A percentile compares a stretch with the other conserved stretches of the same genome.
These are phyloP conservation scores for Talaromyces verruculosus DNA, from an alignment of 2,329 filamentous ascomycete species.

Conservation along the genomic window DNA sequence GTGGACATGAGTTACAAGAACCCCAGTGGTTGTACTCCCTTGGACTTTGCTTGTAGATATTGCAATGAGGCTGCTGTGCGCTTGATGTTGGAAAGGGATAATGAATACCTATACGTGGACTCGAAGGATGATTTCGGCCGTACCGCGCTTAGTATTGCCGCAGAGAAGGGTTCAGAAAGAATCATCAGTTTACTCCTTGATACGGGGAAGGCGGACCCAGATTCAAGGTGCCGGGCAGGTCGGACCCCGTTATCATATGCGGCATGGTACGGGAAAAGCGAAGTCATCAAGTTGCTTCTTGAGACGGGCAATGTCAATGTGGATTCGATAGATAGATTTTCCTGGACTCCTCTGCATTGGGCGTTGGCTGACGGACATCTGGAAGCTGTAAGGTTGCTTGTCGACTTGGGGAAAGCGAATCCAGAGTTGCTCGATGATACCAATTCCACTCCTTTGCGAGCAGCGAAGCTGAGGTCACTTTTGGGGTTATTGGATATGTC, in stretches of 20 bases:
- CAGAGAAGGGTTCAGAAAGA: neutral
- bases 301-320: neutral
- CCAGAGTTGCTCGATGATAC: neutral
- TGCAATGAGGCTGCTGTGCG: neutral
- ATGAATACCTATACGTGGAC: too few relatives aligned
- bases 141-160: neutral
- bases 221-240: neutral
- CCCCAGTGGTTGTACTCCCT: neutral
- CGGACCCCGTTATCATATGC: neutral
- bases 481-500: neutral
- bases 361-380: neutral
- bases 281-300: neutral
- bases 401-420: neutral
- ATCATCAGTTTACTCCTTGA: neutral
- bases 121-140: too few relatives aligned
- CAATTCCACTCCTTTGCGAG: neutral
- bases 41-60: neutral
- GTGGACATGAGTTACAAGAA: neutral
- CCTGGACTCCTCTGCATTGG: neutral
- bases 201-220: neutral
- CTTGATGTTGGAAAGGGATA: neutral
- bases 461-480: neutral
- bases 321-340: neutral
- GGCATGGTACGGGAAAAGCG: neutral
- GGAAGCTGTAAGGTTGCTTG: neutral